phyloP scores from a whole-genome alignment of 2,329 filamentous ascomycete genomes.

The Akanthomyces dipterigenus region DNA sequence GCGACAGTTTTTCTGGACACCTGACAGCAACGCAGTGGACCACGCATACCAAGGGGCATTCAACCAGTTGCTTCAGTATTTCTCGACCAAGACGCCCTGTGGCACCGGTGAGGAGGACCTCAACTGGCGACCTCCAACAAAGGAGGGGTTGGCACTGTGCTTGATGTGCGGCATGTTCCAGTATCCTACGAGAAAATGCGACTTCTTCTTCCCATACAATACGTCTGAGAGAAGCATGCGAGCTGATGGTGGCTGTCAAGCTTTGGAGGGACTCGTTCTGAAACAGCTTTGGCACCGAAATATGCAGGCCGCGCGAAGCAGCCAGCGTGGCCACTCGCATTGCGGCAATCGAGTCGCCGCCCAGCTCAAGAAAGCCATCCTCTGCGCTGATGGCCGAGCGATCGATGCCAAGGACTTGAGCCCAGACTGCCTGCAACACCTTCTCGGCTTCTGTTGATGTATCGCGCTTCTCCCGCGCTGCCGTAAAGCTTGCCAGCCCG shows the following conservation, averaged over 20 bases:
- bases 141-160: background rate
- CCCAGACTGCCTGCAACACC: background rate
- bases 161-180: background rate
- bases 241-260: background rate
- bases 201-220: background rate
- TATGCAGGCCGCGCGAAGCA: background rate
- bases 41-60: background rate
- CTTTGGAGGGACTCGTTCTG: background rate
- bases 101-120: background rate
- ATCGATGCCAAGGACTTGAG: background rate
- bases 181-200: background rate
- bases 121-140: background rate
- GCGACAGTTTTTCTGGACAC: too few relatives aligned
- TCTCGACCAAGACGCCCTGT: background rate
- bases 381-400: constrained; percentile 11
- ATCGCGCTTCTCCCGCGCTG: background rate
- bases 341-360: constrained; percentile 38
- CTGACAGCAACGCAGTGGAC: constrained; percentile 5
- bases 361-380: background rate
- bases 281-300: background rate
- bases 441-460: background rate
- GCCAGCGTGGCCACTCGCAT: constrained; percentile 33
- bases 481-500: background rate
- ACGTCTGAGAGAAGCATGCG: background rate
- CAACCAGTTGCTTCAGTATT: background rate